Conservation (phyloP, 306 rosid species). For the Geum urbanum region DNA sequence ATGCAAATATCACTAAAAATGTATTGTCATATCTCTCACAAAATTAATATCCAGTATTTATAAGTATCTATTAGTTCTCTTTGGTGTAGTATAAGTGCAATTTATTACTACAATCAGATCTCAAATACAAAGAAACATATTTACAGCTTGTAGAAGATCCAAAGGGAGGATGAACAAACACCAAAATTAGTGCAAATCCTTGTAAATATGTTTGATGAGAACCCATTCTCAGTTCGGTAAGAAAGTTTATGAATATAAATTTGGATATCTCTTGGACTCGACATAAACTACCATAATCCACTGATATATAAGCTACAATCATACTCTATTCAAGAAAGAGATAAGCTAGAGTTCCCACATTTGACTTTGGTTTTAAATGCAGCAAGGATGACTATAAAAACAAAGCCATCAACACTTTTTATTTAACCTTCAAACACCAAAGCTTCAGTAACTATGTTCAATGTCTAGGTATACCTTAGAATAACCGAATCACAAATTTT, state of each 20-base stretch:
- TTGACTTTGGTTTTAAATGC: slow-evolving; percentile 77
- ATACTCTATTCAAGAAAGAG: slow-evolving; percentile 76
- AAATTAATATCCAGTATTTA: too few species aligned
- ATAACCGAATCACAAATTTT: too few species aligned
- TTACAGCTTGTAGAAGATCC: background rate
- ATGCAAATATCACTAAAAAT: too few species aligned
- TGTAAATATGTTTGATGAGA: background rate
- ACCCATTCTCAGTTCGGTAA: background rate
- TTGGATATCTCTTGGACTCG: background rate
- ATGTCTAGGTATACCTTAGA: too few species aligned
- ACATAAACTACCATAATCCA: too few species aligned
- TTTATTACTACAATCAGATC: background rate
- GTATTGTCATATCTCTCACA: too few species aligned
- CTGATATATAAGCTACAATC: slow-evolving; percentile 48
- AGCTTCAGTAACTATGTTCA: slow-evolving; percentile 18
- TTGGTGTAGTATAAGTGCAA: too few species aligned
- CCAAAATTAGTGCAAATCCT: background rate
- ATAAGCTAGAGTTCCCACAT: slow-evolving; percentile 84
- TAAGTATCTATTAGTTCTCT: too few species aligned
- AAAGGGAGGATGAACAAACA: slow-evolving; percentile 3
- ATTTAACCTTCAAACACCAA: slow-evolving; percentile 2
- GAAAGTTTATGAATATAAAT: background rate
- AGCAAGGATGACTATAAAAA: slow-evolving; percentile 69
- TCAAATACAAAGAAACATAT: background rate
- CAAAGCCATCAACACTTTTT: slow-evolving; percentile 19